Conservation (phyloP, 2,329 filamentous ascomycete genomes). For the Pseudopyrenochaeta lycopersici region DNA sequence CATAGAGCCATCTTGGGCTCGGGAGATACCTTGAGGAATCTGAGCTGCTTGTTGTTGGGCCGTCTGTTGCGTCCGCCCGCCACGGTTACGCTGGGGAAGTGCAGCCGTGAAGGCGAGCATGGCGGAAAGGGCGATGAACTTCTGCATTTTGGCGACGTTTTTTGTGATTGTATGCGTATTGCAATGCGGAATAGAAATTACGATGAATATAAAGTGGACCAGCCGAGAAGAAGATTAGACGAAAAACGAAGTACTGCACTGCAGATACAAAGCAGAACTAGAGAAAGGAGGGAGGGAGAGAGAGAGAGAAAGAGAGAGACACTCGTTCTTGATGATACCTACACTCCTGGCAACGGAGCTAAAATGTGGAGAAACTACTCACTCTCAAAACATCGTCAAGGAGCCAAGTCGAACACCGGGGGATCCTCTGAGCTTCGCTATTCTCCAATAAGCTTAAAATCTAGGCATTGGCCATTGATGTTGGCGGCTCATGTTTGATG, state of each 20-base stretch:
- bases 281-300: constrained; percentile 2
- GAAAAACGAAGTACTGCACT: background rate
- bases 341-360: too few species aligned
- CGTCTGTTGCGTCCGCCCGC: constrained; percentile 22
- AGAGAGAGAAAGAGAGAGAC: constrained; percentile 7
- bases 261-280: too few species aligned
- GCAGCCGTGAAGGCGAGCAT: constrained; percentile 33
- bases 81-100: constrained; percentile 34
- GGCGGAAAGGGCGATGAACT: constrained; percentile 18
- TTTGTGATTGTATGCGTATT: background rate
- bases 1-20: constrained; percentile 63
- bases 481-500: constrained; percentile 34
- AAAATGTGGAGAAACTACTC: constrained; percentile 1
- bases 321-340: background rate
- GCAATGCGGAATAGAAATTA: constrained; percentile 25
- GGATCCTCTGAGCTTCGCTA: constrained; percentile 19
- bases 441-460: constrained; percentile 26
- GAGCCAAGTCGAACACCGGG: constrained; percentile 27
- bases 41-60: constrained; percentile 46
- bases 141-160: constrained; percentile 14
- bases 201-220: constrained; percentile 30
- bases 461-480: background rate
- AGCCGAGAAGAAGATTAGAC: constrained; percentile 24
- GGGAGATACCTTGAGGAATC: constrained; percentile 46
- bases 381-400: constrained; percentile 17